phyloP scores from a whole-genome alignment of 2,329 filamentous ascomycete genomes.

The Aureobasidium sp. region DNA sequence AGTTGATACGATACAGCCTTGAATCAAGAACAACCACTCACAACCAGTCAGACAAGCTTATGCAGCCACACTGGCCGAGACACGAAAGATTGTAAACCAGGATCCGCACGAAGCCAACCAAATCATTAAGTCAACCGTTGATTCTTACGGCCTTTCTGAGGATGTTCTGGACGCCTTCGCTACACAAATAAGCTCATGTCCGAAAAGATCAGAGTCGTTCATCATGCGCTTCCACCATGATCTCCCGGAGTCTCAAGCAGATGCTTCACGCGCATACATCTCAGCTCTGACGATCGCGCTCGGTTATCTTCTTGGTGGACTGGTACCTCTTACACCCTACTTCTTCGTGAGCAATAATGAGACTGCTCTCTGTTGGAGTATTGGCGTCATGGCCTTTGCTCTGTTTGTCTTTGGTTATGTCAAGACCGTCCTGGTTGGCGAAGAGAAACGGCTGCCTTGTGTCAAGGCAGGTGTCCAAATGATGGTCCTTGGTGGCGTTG shows the following conservation, averaged over 20 bases:
- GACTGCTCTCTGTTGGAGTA: constrained; percentile 50
- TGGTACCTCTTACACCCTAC: constrained; percentile 64
- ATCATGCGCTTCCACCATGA: constrained; percentile 30
- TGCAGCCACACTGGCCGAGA: constrained; percentile 4
- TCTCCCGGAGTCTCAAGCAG: constrained; percentile 34
- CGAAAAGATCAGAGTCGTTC: background rate
- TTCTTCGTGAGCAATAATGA: constrained; percentile 42
- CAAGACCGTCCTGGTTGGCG: constrained; percentile 48
- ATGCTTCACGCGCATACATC: constrained; percentile 32
- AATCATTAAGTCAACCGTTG: background rate
- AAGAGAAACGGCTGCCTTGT: constrained; percentile 19
- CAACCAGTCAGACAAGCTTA: background rate
- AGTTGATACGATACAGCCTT: background rate
- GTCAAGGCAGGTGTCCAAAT: constrained; percentile 47
- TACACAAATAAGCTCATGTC: constrained; percentile 1
- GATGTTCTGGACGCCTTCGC: background rate
- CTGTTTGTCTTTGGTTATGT: constrained; percentile 56
- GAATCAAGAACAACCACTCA: background rate
- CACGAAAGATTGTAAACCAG: background rate
- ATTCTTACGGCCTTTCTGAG: background rate
- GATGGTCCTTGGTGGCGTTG: constrained; percentile 55
- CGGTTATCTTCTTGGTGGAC: constrained; percentile 61
- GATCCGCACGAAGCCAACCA: background rate
- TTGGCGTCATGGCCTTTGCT: constrained; percentile 51
- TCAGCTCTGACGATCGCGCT: constrained; percentile 58